Evolutionary conservation across 352 stramenopile species (phyloP).

Genomic region (Aphanomyces stellatus): DNA sequence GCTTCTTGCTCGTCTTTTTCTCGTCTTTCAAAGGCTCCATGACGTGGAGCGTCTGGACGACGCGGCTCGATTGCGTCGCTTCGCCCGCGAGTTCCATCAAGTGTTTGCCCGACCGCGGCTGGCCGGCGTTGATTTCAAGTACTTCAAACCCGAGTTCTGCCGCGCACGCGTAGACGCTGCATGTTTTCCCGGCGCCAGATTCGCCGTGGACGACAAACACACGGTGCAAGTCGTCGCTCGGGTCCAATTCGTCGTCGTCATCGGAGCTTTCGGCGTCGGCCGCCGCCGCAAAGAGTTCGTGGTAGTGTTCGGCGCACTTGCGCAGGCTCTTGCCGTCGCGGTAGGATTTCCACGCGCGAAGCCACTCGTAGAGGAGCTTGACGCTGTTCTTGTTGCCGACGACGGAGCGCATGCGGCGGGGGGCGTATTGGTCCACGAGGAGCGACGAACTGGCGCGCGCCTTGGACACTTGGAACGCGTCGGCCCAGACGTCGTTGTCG

Average conservation of each 20-base stretch:
- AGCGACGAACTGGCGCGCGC: neutral
- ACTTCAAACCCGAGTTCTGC: constrained; percentile 76
- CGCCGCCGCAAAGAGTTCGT: constrained; percentile 60
- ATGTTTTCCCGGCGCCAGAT: constrained; percentile 63
- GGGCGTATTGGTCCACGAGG: constrained; percentile 57
- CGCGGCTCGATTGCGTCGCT: constrained; percentile 71
- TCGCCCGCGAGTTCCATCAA: constrained; percentile 72
- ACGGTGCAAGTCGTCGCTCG: constrained; percentile 41
- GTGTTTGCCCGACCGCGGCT: constrained; percentile 56
- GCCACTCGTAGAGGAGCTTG: constrained; percentile 57
- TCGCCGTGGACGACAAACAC: constrained; percentile 70
- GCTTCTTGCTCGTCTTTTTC: constrained; percentile 33
- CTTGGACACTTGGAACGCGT: neutral
- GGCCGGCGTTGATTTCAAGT: constrained; percentile 78
- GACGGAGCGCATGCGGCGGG: constrained; percentile 43
- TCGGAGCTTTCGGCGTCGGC: constrained; percentile 37
- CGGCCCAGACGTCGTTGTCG: neutral
- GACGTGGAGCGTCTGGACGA: constrained; percentile 28
- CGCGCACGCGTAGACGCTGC: constrained; percentile 67
- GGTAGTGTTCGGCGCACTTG: constrained; percentile 34
- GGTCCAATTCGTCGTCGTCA: constrained; percentile 42
- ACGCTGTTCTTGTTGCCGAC: constrained; percentile 58
- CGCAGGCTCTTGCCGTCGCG: constrained; percentile 34
- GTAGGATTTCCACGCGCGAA: constrained; percentile 62
- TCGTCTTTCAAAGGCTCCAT: neutral